phyloP scores from a whole-genome alignment of 495 filamentous ascomycete species.

The Symbiotaphrina buchneri region DNA sequence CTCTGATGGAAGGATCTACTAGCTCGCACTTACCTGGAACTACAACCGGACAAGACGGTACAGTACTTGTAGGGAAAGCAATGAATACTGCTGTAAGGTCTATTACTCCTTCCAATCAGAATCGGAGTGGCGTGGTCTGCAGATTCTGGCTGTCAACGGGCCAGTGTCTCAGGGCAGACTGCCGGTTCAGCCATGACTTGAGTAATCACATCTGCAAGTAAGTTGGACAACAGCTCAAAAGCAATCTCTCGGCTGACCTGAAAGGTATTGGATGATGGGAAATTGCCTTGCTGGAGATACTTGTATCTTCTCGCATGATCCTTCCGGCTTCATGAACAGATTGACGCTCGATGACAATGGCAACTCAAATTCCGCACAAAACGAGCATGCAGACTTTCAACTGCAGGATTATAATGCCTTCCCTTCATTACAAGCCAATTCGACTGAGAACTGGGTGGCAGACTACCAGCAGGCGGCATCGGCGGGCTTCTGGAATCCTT shows the following conservation, averaged over 20 bases:
- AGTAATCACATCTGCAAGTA: slow-evolving; percentile 97
- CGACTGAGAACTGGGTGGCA: too few species aligned
- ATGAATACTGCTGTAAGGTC: slow-evolving; percentile 52
- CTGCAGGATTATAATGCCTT: slow-evolving; percentile 82
- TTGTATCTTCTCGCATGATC: slow-evolving; percentile 96
- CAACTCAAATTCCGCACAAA: slow-evolving; percentile 23
- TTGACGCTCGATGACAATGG: slow-evolving; percentile 16
- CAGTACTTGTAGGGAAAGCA: slow-evolving; percentile 72
- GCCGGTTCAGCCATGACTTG: slow-evolving; percentile 89
- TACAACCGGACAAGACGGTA: slow-evolving; percentile 12
- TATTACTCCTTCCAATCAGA: slow-evolving; percentile 44
- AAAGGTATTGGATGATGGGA: slow-evolving; percentile 87
- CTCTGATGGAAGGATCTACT: slow-evolving; percentile 41
- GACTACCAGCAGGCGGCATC: slow-evolving; percentile 7
- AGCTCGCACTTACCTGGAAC: slow-evolving; percentile 8
- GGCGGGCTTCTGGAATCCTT: slow-evolving; percentile 9
- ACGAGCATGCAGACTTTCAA: slow-evolving; percentile 41
- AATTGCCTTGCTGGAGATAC: slow-evolving; percentile 88
- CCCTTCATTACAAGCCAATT: slow-evolving; percentile 50
- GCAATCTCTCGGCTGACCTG: not conserved
- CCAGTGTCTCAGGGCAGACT: slow-evolving; percentile 83
- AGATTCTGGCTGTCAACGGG: slow-evolving; percentile 89
- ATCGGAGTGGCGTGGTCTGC: slow-evolving; percentile 63
- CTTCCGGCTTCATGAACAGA: slow-evolving; percentile 26
- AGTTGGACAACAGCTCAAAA: slow-evolving; percentile 15